Conservation (phyloP, 495 filamentous ascomycete species). For the Ascobolus immersus region DNA sequence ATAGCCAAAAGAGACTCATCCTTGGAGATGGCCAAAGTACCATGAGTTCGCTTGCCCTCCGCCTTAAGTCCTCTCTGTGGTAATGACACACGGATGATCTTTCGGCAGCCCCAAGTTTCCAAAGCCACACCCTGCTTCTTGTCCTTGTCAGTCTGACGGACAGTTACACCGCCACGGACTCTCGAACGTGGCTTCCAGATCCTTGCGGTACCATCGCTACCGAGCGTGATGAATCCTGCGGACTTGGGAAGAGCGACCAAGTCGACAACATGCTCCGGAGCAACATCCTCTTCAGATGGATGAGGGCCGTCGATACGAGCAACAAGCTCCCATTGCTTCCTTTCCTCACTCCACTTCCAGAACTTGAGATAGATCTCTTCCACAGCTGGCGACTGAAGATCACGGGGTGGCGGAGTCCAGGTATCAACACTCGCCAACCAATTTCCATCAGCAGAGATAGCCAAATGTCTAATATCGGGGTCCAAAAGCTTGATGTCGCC, state of each 20-base stretch:
- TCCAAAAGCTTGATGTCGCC: constrained; percentile 40
- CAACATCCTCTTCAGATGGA: constrained; percentile 17
- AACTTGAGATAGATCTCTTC: constrained; percentile 70
- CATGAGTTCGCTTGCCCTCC: constrained; percentile 15
- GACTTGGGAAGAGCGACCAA: constrained; percentile 36
- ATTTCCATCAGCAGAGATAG: constrained; percentile 48
- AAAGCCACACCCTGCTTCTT: constrained; percentile 21
- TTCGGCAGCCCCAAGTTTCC: constrained; percentile 48
- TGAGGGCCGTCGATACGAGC: constrained; percentile 70
- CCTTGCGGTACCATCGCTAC: constrained; percentile 47
- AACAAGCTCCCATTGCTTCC: constrained; percentile 41
- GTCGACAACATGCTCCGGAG: constrained; percentile 36
- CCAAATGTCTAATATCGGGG: constrained; percentile 46
- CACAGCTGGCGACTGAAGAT: constrained; percentile 18
- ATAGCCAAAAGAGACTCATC: constrained; percentile 70
- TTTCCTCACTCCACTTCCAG: constrained; percentile 49
- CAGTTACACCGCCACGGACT: constrained; percentile 33
- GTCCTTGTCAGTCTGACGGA: constrained; percentile 23
- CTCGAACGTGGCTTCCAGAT: constrained; percentile 45
- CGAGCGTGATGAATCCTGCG: constrained; percentile 56
- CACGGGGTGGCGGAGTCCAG: constrained; percentile 42
- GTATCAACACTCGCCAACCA: constrained; percentile 86
- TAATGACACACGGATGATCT: constrained; percentile 25
- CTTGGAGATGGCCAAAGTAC: constrained; percentile 44
- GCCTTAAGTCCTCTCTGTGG: not conserved